Percentiles rank a stretch among this genome's conserved stretches.
Evolutionary conservation across 177 flowering plant genomes (phyloP).

Genomic region (Telopea speciosissima): DNA sequence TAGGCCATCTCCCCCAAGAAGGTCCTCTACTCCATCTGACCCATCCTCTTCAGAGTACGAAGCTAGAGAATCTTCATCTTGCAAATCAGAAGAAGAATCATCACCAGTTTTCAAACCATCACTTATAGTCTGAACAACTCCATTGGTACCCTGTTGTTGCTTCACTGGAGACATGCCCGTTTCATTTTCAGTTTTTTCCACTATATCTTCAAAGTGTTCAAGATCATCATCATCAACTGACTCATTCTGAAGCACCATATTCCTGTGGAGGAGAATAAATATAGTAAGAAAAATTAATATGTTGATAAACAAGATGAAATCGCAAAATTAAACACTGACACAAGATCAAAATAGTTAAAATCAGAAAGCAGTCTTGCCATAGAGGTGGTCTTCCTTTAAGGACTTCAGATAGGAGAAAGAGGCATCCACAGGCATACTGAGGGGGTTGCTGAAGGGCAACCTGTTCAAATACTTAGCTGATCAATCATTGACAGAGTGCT

Average conservation of each 20-base stretch:
- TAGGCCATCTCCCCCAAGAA: conserved; percentile 21
- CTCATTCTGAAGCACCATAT: conserved; percentile 78
- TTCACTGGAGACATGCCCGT: conserved; percentile 12
- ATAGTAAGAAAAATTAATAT: not conserved
- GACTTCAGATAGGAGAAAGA: conserved; percentile 88
- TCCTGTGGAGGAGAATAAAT: conserved; percentile 40
- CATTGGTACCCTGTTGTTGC: conserved; percentile 14
- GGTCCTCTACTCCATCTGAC: conserved; percentile 46
- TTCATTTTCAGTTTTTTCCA: conserved; percentile 47
- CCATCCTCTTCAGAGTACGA: conserved; percentile 37
- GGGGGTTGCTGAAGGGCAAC: conserved; percentile 96
- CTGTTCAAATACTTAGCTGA: conserved; percentile 31
- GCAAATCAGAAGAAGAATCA: conserved; percentile 33
- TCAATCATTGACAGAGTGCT: conserved; percentile 3
- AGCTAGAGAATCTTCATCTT: conserved; percentile 28
- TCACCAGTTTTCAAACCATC: conserved; percentile 19
- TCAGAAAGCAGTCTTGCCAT: conserved; percentile 40
- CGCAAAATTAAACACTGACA: too few relatives aligned
- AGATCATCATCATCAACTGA: conserved; percentile 77
- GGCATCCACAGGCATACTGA: conserved; percentile 89
- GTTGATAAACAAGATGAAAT: too few relatives aligned
- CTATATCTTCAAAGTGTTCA: conserved; percentile 87
- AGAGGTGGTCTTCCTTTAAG: conserved; percentile 92
- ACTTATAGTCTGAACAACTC: conserved; percentile 10
- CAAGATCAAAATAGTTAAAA: not conserved